A percentile compares a stretch with the other conserved stretches of the same genome.
These are phyloP conservation scores for Peronospora belbahrii DNA, from an alignment of 352 stramenopile species.

Conservation along the genomic window DNA sequence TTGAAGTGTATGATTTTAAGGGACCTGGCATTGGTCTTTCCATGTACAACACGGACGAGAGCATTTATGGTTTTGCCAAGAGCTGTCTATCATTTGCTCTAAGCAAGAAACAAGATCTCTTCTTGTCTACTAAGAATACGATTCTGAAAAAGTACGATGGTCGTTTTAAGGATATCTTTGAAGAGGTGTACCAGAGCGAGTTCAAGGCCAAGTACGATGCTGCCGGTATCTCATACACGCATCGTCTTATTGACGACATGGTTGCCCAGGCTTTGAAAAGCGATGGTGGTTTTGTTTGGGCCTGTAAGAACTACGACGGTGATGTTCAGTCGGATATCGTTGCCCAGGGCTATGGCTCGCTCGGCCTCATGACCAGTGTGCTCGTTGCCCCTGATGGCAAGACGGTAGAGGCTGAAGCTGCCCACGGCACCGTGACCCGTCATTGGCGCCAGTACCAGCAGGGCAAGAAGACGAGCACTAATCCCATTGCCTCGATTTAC, in stretches of 20 bases:
- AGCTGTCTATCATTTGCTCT: slow-evolving; percentile 67
- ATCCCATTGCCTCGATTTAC: slow-evolving; percentile 78
- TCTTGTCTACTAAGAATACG: slow-evolving; percentile 77
- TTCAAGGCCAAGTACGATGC: slow-evolving; percentile 72
- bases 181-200: slow-evolving; percentile 72
- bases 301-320: slow-evolving; percentile 83
- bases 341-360: slow-evolving; percentile 69
- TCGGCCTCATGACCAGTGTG: slow-evolving; percentile 74
- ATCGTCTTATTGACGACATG: slow-evolving; percentile 81
- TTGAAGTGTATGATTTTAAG: slow-evolving; percentile 67
- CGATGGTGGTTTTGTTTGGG: slow-evolving; percentile 73
- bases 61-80: slow-evolving; percentile 66
- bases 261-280: slow-evolving; percentile 74
- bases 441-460: slow-evolving; percentile 80
- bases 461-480: slow-evolving; percentile 71
- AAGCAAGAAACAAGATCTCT: slow-evolving; percentile 55
- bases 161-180: slow-evolving; percentile 77
- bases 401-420: slow-evolving; percentile 73
- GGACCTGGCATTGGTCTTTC: slow-evolving; percentile 50
- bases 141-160: slow-evolving; percentile 79
- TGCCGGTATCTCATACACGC: slow-evolving; percentile 67
- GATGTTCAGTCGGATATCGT: slow-evolving; percentile 79
- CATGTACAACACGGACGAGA: slow-evolving; percentile 85
- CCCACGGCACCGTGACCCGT: slow-evolving; percentile 79
- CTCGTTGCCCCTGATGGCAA: slow-evolving; percentile 70